Evolutionary conservation across 768 basidiomycete genomes (phyloP).

Genomic region (Boletus subcaerulescens): DNA sequence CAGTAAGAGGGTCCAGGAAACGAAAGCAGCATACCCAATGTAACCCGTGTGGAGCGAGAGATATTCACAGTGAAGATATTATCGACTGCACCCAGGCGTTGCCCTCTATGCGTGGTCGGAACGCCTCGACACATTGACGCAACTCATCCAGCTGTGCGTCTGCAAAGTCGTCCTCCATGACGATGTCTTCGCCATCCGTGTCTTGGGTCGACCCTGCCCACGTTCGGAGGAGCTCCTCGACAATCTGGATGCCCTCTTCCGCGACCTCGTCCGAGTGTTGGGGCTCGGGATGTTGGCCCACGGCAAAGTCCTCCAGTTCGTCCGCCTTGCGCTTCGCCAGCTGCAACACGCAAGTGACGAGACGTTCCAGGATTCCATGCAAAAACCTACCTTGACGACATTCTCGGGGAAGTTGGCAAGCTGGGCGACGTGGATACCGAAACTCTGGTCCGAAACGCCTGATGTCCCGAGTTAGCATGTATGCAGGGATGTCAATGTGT

Average conservation of each 20-base stretch:
- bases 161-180: slow-evolving; percentile 45
- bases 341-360: slow-evolving; percentile 35
- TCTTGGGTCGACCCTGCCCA: slow-evolving; percentile 53
- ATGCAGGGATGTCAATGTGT: neutral
- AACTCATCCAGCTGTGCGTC: slow-evolving; percentile 45
- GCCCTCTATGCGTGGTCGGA: slow-evolving; percentile 64
- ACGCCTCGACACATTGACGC: slow-evolving; percentile 60
- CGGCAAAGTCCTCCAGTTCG: slow-evolving; percentile 83
- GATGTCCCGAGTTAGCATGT: neutral
- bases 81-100: slow-evolving; percentile 77
- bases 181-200: slow-evolving; percentile 43
- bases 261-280: slow-evolving; percentile 57
- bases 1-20: neutral
- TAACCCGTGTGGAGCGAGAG: neutral
- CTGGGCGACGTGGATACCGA: slow-evolving; percentile 96
- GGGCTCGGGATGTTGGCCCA: slow-evolving; percentile 36
- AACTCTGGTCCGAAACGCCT: slow-evolving; percentile 96
- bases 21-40: neutral
- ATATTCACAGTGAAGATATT: slow-evolving; percentile 39
- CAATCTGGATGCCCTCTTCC: slow-evolving; percentile 76
- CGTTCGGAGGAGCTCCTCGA: slow-evolving; percentile 70
- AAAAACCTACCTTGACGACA: slow-evolving; percentile 69
- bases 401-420: slow-evolving; percentile 97
- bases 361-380: neutral
- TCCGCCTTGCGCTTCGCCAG: slow-evolving; percentile 91